Evolutionary conservation across 768 basidiomycete species (phyloP).

Genomic region (Cantharellus cinnabarinus): DNA sequence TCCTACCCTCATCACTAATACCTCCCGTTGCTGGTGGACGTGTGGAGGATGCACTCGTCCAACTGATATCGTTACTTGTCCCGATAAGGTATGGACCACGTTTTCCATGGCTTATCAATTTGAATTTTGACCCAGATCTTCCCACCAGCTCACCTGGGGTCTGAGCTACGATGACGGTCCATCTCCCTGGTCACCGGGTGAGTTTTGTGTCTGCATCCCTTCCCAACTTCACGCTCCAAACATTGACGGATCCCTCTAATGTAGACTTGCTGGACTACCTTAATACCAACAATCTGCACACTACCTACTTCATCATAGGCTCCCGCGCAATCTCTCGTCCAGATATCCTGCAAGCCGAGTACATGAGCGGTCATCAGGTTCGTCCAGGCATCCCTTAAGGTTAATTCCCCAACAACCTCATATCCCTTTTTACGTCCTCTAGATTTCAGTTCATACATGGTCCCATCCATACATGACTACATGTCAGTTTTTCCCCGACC

Average conservation of each 20-base stretch:
- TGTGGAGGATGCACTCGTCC: conserved; percentile 50
- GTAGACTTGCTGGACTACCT: conserved; percentile 19
- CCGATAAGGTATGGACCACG: conserved; percentile 15
- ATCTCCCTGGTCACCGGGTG: background rate
- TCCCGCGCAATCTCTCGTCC: conserved; percentile 69
- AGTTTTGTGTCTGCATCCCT: conserved; percentile 43
- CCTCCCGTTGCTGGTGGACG: conserved; percentile 72
- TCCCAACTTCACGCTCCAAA: conserved; percentile 36
- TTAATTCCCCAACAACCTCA: background rate
- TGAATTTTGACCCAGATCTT: too few relatives aligned
- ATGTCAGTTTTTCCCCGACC: conserved; percentile 12
- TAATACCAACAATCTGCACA: conserved; percentile 33
- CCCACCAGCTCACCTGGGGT: conserved; percentile 45
- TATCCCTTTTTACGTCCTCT: background rate
- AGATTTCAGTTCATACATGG: conserved; percentile 65
- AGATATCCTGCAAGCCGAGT: conserved; percentile 42
- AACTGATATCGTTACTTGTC: conserved; percentile 47
- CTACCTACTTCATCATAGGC: conserved; percentile 86
- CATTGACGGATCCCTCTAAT: background rate
- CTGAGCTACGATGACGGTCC: conserved; percentile 81
- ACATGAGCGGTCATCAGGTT: conserved; percentile 19
- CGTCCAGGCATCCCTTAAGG: background rate
- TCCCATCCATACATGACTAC: conserved; percentile 32
- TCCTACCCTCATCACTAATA: conserved; percentile 19
- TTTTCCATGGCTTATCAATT: background rate